These are phyloP conservation scores for Skeletonema tropicum DNA, from an alignment of 108 stramenopile species.

Conservation along the genomic window DNA sequence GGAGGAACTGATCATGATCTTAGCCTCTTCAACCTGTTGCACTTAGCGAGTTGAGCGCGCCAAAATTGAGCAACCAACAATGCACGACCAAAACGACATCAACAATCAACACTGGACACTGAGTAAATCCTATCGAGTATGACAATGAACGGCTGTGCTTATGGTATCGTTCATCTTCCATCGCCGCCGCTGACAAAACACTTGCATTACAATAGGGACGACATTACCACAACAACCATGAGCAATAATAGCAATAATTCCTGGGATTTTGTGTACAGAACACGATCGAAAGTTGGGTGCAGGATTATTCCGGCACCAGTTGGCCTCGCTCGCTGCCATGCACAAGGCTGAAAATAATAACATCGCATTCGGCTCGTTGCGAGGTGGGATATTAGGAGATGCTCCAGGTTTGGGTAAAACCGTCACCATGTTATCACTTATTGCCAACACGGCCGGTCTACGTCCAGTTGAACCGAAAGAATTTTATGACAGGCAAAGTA, in stretches of 20 bases:
- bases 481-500: conserved; percentile 45
- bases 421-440: conserved; percentile 73
- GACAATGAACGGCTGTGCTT: too few species aligned
- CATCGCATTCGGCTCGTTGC: conserved; percentile 46
- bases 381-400: conserved; percentile 84
- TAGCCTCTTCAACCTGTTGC: too few species aligned
- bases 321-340: conserved; percentile 60
- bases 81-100: too few species aligned
- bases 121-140: too few species aligned
- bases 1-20: too few species aligned
- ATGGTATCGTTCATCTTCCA: too few species aligned
- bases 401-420: conserved; percentile 89
- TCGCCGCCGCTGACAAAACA: too few species aligned
- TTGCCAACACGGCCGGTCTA: conserved; percentile 45
- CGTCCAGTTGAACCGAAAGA: conserved; percentile 47
- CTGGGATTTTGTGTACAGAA: conserved; percentile 47
- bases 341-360: conserved; percentile 48
- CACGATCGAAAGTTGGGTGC: conserved; percentile 22
- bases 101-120: too few species aligned
- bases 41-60: too few species aligned
- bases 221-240: not conserved
- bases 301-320: conserved; percentile 62
- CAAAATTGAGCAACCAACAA: too few species aligned
- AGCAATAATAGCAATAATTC: conserved; percentile 5
- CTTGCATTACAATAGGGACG: too few species aligned